A percentile compares a stretch with the other conserved stretches of the same genome.
Evolutionary conservation across 371 early-diverging fungal genomes (phyloP).

Genomic region (Syncephalastrum contaminatum): DNA sequence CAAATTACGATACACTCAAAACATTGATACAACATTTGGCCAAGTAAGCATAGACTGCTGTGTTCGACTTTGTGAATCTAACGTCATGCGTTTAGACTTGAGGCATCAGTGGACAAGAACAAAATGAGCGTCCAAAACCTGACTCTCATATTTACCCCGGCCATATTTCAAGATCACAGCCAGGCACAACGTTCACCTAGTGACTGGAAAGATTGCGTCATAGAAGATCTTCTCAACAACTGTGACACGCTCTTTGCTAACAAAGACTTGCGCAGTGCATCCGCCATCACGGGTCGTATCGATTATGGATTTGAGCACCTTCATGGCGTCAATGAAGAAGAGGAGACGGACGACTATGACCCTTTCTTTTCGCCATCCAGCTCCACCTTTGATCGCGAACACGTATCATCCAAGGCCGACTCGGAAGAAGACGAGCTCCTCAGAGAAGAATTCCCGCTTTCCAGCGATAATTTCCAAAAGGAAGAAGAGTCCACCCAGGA

Average conservation of each 20-base stretch:
- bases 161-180: conserved; percentile 62
- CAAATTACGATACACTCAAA: conserved; percentile 59
- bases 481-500: neutral
- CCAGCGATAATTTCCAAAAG: neutral
- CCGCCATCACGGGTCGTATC: conserved; percentile 48
- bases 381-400: conserved; percentile 3
- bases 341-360: conserved; percentile 13
- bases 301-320: conserved; percentile 38
- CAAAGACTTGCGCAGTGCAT: conserved; percentile 43
- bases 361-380: conserved; percentile 9
- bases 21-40: conserved; percentile 52
- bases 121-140: conserved; percentile 58
- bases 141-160: conserved; percentile 58
- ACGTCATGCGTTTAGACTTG: conserved; percentile 17
- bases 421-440: conserved; percentile 10
- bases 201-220: conserved; percentile 50
- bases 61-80: too few species aligned
- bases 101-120: conserved; percentile 51
- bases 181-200: conserved; percentile 43
- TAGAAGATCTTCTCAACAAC: conserved; percentile 47
- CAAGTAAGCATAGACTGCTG: conserved; percentile 27
- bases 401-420: conserved; percentile 1
- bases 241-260: conserved; percentile 40
- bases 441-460: neutral
- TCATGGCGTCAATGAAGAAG: conserved; percentile 10